Conservation (phyloP, 2,329 filamentous ascomycete species). For the Ceratocystis cacaofunesta region DNA sequence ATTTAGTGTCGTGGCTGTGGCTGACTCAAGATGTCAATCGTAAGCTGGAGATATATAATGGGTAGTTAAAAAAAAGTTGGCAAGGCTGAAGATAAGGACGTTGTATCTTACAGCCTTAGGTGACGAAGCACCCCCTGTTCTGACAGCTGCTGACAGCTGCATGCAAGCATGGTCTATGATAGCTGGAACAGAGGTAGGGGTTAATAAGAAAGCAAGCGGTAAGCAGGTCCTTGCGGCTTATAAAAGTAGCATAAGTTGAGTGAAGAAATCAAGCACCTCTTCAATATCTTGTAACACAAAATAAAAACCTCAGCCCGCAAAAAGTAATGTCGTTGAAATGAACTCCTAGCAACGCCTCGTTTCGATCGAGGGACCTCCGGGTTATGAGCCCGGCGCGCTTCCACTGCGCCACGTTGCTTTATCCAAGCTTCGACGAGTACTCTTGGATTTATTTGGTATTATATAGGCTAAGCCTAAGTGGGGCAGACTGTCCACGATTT, state of each 20-base stretch:
- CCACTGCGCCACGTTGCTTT: constrained; percentile 17
- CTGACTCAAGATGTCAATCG: neutral
- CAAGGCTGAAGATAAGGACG: neutral
- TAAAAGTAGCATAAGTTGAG: too few relatives aligned
- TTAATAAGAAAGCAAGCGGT: too few relatives aligned
- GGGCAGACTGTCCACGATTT: neutral
- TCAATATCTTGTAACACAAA: too few relatives aligned
- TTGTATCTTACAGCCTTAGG: neutral
- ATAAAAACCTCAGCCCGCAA: neutral
- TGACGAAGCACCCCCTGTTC: neutral
- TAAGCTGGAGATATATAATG: neutral
- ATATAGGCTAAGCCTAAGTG: neutral
- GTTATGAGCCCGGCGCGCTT: constrained; percentile 18
- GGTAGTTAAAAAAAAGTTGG: neutral
- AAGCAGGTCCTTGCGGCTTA: neutral
- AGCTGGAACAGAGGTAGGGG: too few relatives aligned
- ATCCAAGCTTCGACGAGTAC: neutral
- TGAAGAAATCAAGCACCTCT: too few relatives aligned
- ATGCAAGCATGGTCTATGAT: neutral
- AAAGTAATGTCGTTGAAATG: neutral
- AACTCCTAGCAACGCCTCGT: constrained; percentile 14
- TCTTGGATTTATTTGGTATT: neutral
- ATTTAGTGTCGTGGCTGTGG: neutral
- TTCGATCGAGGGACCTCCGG: constrained; percentile 17
- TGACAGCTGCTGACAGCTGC: neutral